phyloP scores from a whole-genome alignment of 257 asterid genomes.

The Solanum appendiculatum region DNA sequence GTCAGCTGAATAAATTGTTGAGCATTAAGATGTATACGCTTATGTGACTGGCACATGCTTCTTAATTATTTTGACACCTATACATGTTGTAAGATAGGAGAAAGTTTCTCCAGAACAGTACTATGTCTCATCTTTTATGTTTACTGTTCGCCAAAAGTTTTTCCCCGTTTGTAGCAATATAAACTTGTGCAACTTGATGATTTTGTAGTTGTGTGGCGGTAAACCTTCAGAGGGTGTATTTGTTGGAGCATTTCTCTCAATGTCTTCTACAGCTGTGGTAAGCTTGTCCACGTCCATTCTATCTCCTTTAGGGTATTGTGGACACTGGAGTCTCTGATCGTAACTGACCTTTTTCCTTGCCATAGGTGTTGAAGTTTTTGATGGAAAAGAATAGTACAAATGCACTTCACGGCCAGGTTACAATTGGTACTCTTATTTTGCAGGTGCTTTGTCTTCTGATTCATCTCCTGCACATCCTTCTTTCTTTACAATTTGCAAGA shows the following conservation, averaged over 20 bases:
- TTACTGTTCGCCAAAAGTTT: not conserved
- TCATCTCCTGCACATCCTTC: not conserved
- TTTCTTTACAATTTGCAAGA: not conserved
- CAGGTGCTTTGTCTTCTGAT: slow-evolving; percentile 52
- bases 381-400: slow-evolving; percentile 79
- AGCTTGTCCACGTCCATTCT: slow-evolving; percentile 2
- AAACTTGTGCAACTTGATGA: slow-evolving; percentile 4
- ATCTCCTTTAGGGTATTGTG: not conserved
- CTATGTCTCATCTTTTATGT: not conserved
- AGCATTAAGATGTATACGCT: not conserved
- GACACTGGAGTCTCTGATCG: not conserved
- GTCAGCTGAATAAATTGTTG: not conserved
- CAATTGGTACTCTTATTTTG: slow-evolving; percentile 87
- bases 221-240: slow-evolving; percentile 92
- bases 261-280: slow-evolving; percentile 99
- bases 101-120: not conserved
- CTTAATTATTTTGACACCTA: not conserved
- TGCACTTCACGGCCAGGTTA: slow-evolving; percentile 97
- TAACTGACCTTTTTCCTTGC: not conserved
- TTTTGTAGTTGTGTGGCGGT: slow-evolving; percentile 89
- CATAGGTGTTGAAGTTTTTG: slow-evolving; percentile 57
- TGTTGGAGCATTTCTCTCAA: slow-evolving; percentile 91
- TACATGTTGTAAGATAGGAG: not conserved
- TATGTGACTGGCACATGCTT: not conserved
- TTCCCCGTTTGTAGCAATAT: slow-evolving; percentile 3